A percentile compares a stretch with the other conserved stretches of the same genome.
These are phyloP conservation scores for Wickerhamiella sorbophila DNA, from an alignment of 805 yeast genomes.

Conservation along the genomic window DNA sequence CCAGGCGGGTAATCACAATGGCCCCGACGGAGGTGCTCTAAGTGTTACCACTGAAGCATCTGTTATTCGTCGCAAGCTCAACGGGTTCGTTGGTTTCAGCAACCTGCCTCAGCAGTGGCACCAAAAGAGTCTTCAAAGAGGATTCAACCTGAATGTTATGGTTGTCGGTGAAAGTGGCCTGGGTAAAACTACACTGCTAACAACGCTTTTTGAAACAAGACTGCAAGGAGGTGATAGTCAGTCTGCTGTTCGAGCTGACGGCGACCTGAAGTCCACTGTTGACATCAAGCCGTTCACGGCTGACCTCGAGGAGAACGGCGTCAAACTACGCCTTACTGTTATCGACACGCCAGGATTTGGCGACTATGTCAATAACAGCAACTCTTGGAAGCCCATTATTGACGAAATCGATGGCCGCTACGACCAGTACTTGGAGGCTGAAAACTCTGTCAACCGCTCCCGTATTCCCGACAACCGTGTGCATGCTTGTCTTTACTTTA, in stretches of 20 bases:
- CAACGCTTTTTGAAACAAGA: conserved; percentile 69
- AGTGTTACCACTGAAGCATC: conserved; percentile 26
- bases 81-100: conserved; percentile 92
- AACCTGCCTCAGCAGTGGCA: conserved; percentile 98
- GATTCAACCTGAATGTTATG: conserved; percentile 77
- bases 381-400: conserved; percentile 80
- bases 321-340: conserved; percentile 67
- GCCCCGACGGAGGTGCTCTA: not conserved
- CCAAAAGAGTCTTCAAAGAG: conserved; percentile 77
- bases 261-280: conserved; percentile 26
- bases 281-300: conserved; percentile 46
- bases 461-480: conserved; percentile 65
- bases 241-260: conserved; percentile 4
- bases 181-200: conserved; percentile 85
- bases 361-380: conserved; percentile 65
- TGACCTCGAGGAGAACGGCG: conserved; percentile 87
- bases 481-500: conserved; percentile 85
- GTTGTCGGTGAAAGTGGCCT: conserved; percentile 76
- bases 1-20: conserved; percentile 7
- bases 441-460: conserved; percentile 66
- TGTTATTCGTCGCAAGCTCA: conserved; percentile 67
- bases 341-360: conserved; percentile 93
- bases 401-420: conserved; percentile 78
- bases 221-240: conserved; percentile 33
- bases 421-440: conserved; percentile 79